These are phyloP conservation scores for Takashimella koratensis DNA, from an alignment of 1,284 basidiomycete genomes.

Conservation along the genomic window DNA sequence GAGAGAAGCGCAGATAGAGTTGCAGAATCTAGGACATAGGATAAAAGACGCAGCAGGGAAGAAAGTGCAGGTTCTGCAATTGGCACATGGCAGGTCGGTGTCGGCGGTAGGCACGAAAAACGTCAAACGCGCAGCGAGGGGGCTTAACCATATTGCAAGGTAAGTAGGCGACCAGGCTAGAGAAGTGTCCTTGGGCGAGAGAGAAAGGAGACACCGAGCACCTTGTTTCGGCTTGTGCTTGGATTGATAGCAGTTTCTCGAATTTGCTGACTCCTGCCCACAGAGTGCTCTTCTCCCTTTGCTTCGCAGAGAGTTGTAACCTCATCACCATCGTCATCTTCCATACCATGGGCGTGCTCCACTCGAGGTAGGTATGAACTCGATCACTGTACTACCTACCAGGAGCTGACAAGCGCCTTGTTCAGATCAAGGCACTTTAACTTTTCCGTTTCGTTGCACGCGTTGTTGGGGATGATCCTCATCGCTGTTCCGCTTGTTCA, in stretches of 20 bases:
- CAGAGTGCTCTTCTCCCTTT: conserved; percentile 44
- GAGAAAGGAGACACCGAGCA: too few relatives aligned
- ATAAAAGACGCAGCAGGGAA: conserved; percentile 22
- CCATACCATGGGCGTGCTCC: conserved; percentile 38
- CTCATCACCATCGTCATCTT: conserved; percentile 46
- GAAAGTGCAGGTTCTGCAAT: conserved; percentile 24
- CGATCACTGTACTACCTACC: too few relatives aligned
- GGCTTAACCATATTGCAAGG: conserved; percentile 36
- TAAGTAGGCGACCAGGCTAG: conserved; percentile 11
- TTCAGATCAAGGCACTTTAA: conserved; percentile 44
- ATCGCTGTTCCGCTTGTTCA: conserved; percentile 46
- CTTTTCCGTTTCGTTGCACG: conserved; percentile 45
- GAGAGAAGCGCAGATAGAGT: conserved; percentile 27
- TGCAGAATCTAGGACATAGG: conserved; percentile 26
- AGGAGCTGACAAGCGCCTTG: too few relatives aligned
- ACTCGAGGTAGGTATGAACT: conserved; percentile 29
- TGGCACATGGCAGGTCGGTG: conserved; percentile 19
- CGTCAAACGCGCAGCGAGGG: conserved; percentile 35
- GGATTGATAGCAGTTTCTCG: too few relatives aligned
- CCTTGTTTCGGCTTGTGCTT: too few relatives aligned
- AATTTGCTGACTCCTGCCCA: too few relatives aligned
- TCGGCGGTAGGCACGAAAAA: conserved; percentile 12
- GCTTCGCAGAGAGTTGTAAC: conserved; percentile 46
- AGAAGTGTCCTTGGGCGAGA: too few relatives aligned
- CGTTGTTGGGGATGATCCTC: conserved; percentile 42